Conservation (phyloP, 2,329 filamentous ascomycete genomes). For the Microdochium bolleyi region DNA sequence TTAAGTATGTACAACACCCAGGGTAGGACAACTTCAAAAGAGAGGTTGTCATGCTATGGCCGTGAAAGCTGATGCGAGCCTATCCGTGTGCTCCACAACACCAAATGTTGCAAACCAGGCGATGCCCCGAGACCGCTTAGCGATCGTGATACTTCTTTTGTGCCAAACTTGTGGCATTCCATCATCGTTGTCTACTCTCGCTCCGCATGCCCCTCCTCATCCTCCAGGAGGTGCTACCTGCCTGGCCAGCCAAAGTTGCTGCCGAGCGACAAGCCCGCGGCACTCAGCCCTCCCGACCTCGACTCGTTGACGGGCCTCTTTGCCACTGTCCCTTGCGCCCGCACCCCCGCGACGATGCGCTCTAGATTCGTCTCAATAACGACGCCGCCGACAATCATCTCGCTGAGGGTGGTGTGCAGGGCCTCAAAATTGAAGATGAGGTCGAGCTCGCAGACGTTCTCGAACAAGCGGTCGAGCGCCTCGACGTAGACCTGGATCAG, state of each 20-base stretch:
- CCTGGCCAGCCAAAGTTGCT: slow-evolving; percentile 48
- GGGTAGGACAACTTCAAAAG: no score
- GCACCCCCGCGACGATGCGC: slow-evolving; percentile 79
- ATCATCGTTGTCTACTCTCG: not conserved
- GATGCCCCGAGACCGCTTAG: no score
- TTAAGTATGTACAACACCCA: no score
- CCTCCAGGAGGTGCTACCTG: slow-evolving; percentile 7
- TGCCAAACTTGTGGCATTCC: no score
- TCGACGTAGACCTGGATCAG: slow-evolving; percentile 98
- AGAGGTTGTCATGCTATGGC: no score
- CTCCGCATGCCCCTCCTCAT: no score
- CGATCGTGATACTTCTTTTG: no score
- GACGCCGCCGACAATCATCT: slow-evolving; percentile 94
- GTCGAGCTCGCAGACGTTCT: slow-evolving; percentile 97
- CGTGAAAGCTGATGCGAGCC: no score
- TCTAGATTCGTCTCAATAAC: slow-evolving; percentile 90
- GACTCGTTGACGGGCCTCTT: slow-evolving; percentile 73
- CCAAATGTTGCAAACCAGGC: no score
- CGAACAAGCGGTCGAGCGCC: slow-evolving; percentile 86
- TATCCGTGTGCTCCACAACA: not conserved
- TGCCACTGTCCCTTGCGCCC: slow-evolving; percentile 65
- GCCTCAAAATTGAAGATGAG: slow-evolving; percentile 99
- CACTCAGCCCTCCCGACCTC: slow-evolving; percentile 30
- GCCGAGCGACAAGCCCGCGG: slow-evolving; percentile 46
- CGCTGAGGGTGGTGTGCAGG: slow-evolving; percentile 78